Evolutionary conservation across 1,284 basidiomycete species (phyloP), one percentile per base, ranked within the genome.

Genomic region (Malassezia restricta): DNA sequence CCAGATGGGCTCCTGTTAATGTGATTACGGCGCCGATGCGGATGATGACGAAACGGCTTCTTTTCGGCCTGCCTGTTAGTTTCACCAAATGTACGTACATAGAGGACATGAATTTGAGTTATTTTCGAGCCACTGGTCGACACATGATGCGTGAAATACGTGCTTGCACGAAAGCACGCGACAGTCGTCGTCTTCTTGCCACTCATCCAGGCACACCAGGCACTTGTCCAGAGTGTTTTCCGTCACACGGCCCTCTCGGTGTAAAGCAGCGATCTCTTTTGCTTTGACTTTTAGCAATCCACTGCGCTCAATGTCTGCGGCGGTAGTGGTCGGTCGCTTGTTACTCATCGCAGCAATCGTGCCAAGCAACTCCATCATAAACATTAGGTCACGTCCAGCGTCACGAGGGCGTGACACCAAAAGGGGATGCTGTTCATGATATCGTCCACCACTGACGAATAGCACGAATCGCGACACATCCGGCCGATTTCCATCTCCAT

Each of bases 1-100:
- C 82, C 75, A 79, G 42, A 41, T 20, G 61, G 61, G 17, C 15
- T 31, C 11, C 30, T 53, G 37, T 45, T 45, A 11, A 47, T 47
- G 8, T 38, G 43, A 39, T 15, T 31, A 15, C 45, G 40, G 33
- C 33, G 15, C 33, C 5, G 11, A 15, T 15, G 33, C 24, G 37
- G 9, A 17, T 38, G 47, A 9, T 14, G 40, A 12, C 15, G 33
- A 35, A 7, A 54, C 52, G 3, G 52, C 52, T 38, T 55, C 37
- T 27, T 20, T 41, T 11, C 53, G 47, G 33, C 44, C 39, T 47
- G 32, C 6, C 35, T 6, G 44, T 47, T 39, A 47, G 35, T 47
- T 35, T 12, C 24, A 38, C 12, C 20, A 38, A 24, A 40, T 17
- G 24, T 32, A 47, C 44, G 30, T 37, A 49, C 64, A 66, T 57